A percentile compares a stretch with the other conserved stretches of the same genome.
phyloP scores from a whole-genome alignment of 1,284 basidiomycete species.

The Omphalotus olearius region DNA sequence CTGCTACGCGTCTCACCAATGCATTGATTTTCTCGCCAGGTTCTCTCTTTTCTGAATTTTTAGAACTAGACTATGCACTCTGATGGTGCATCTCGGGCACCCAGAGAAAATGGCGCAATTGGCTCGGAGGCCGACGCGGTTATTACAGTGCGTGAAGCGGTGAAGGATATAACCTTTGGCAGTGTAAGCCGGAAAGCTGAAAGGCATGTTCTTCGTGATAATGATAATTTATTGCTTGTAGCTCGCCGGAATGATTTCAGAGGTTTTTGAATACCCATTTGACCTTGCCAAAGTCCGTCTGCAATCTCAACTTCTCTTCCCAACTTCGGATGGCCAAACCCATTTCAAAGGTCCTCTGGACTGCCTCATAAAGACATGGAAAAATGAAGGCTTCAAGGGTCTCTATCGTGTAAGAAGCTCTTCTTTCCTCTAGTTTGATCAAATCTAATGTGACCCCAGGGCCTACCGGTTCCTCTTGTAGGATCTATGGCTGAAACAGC shows the following conservation, averaged over 20 bases:
- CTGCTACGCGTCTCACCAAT: too few relatives aligned
- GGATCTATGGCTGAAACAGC: slow-evolving; percentile 94
- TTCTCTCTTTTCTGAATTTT: too few relatives aligned
- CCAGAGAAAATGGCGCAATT: background rate
- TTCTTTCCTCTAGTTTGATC: slow-evolving; percentile 7
- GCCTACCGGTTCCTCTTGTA: slow-evolving; percentile 82
- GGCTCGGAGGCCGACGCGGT: slow-evolving; percentile 1
- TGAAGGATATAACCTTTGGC: slow-evolving; percentile 56
- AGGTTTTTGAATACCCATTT: slow-evolving; percentile 67
- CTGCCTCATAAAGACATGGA: slow-evolving; percentile 76
- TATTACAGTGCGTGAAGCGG: slow-evolving; percentile 23
- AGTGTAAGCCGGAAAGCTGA: slow-evolving; percentile 45
- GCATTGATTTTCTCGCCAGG: too few relatives aligned
- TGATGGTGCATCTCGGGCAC: slow-evolving; percentile 9
- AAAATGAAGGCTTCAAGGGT: slow-evolving; percentile 72
- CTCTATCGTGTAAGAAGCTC: slow-evolving; percentile 66
- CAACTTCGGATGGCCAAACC: slow-evolving; percentile 69
- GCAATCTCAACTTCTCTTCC: slow-evolving; percentile 62
- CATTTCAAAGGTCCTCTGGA: slow-evolving; percentile 78
- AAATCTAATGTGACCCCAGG: slow-evolving; percentile 40
- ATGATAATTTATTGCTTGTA: too few relatives aligned
- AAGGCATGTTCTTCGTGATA: background rate
- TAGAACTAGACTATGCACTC: slow-evolving; percentile 10
- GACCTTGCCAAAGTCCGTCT: slow-evolving; percentile 48
- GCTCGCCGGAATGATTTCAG: slow-evolving; percentile 65